These are phyloP conservation scores for Boletellus sp. DNA, from an alignment of 768 basidiomycete species.

Conservation along the genomic window DNA sequence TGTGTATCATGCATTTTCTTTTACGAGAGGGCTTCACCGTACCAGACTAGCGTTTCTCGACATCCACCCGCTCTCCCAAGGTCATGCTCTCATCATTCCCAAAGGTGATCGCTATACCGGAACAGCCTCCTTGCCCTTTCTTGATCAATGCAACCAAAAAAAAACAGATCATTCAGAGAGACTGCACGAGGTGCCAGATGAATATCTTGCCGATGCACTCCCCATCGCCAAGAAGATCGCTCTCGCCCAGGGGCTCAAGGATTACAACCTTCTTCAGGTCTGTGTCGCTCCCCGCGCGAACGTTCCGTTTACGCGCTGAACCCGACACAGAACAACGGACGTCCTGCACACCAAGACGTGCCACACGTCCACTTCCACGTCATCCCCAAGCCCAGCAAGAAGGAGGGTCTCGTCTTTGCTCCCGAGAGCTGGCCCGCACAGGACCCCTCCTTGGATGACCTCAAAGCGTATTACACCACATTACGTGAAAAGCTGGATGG, in stretches of 20 bases:
- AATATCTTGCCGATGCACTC: conserved; percentile 71
- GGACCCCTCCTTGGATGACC: conserved; percentile 17
- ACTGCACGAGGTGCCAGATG: conserved; percentile 84
- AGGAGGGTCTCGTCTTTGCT: conserved; percentile 69
- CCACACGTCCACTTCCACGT: conserved; percentile 92
- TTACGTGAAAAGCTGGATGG: conserved; percentile 18
- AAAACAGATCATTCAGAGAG: conserved; percentile 77
- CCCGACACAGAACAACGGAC: conserved; percentile 58
- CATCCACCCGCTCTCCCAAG: conserved; percentile 84
- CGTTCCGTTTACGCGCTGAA: too few species aligned
- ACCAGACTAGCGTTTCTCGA: conserved; percentile 85
- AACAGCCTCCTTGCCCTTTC: too few species aligned
- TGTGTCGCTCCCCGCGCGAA: background rate
- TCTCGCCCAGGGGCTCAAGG: conserved; percentile 60
- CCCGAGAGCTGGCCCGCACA: conserved; percentile 49
- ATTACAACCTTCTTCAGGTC: conserved; percentile 86
- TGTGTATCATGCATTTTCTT: conserved; percentile 34
- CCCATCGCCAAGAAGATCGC: conserved; percentile 88
- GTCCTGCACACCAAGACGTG: conserved; percentile 64
- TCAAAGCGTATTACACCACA: conserved; percentile 20
- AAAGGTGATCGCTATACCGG: conserved; percentile 57
- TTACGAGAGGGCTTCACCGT: too few species aligned
- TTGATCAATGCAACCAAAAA: background rate
- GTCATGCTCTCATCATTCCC: conserved; percentile 89
- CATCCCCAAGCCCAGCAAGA: conserved; percentile 79